Evolutionary conservation across 192 early-diverging fungal genomes (phyloP).

Genomic region (Diversispora eburnea): DNA sequence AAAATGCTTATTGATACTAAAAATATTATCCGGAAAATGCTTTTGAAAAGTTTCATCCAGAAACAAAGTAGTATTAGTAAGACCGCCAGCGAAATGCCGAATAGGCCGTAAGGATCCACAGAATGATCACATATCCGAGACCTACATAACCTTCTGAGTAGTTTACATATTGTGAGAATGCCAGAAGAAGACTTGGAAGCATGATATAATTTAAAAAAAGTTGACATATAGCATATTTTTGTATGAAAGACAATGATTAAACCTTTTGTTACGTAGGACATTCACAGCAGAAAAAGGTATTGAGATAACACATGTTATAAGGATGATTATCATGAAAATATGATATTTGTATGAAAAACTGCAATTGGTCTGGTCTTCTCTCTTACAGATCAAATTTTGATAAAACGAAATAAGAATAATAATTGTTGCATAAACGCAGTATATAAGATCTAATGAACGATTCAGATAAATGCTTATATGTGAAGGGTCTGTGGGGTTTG

Average conservation of each 20-base stretch:
- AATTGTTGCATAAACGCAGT: neutral
- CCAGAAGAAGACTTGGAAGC: neutral
- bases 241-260: neutral
- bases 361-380: neutral
- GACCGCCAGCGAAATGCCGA: neutral
- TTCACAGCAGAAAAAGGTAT: neutral
- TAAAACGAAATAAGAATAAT: neutral
- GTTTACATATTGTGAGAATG: neutral
- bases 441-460: neutral
- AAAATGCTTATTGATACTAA: neutral
- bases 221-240: neutral
- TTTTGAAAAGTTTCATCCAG: too few species aligned
- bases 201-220: slow-evolving; percentile 7
- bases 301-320: slow-evolving; percentile 2
- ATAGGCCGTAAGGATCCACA: neutral
- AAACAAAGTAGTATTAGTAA: neutral
- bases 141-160: neutral
- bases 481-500: neutral
- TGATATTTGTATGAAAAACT: neutral
- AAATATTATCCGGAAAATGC: neutral
- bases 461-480: neutral
- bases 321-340: neutral
- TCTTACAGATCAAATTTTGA: neutral
- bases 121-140: neutral
- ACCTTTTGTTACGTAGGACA: neutral